Conservation (phyloP, 495 filamentous ascomycete species). For the Echria macrotheca region DNA sequence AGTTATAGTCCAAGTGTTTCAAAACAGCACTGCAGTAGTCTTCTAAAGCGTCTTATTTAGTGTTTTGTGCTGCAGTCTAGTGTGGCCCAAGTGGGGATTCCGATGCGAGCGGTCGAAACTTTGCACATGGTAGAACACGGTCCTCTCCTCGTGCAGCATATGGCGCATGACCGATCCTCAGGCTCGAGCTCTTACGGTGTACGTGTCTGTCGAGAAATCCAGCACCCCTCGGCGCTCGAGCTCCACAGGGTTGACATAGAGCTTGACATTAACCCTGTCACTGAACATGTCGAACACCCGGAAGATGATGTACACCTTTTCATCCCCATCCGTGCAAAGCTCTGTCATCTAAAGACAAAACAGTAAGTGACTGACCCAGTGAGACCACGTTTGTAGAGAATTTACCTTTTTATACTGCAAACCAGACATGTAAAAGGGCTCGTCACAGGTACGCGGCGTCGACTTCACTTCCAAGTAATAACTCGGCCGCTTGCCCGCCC, state of each 20-base stretch:
- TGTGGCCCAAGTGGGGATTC: too few relatives aligned
- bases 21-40: too few relatives aligned
- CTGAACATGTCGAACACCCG: constrained; percentile 35
- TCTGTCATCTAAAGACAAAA: constrained; percentile 19
- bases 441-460: constrained; percentile 28
- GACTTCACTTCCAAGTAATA: constrained; percentile 45
- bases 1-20: too few relatives aligned
- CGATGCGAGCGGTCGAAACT: too few relatives aligned
- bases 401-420: constrained; percentile 34
- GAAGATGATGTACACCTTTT: constrained; percentile 36
- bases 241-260: constrained; percentile 35
- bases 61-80: too few relatives aligned
- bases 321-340: neutral
- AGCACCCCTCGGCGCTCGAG: constrained; percentile 4
- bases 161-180: too few relatives aligned
- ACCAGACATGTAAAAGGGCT: constrained; percentile 36
- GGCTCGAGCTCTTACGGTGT: neutral
- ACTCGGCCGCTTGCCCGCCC: constrained; percentile 14
- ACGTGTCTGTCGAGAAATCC: constrained; percentile 5
- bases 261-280: constrained; percentile 25
- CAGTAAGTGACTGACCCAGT: too few relatives aligned
- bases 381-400: neutral
- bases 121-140: too few relatives aligned
- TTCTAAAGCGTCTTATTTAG: too few relatives aligned
- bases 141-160: too few relatives aligned